Evolutionary conservation across 1,139 yeast genomes (phyloP).

Genomic region (Saccharomyces hybrid): DNA sequence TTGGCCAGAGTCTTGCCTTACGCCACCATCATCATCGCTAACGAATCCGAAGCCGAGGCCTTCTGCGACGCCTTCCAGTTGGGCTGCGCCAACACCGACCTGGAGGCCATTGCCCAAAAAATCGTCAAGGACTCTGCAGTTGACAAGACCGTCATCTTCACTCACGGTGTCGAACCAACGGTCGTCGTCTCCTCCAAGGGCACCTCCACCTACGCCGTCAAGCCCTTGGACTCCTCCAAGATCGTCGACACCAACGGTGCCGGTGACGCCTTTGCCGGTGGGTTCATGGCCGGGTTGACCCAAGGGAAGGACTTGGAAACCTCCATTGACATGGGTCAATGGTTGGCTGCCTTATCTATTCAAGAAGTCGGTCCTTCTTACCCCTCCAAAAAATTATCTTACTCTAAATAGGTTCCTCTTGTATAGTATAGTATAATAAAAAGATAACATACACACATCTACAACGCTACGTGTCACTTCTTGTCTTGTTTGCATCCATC

Average conservation of each 20-base stretch:
- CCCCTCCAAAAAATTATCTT: slow-evolving; percentile 58
- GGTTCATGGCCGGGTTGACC: slow-evolving; percentile 85
- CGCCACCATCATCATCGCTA: slow-evolving; percentile 88
- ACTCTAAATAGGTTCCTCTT: slow-evolving; percentile 4
- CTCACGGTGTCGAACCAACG: slow-evolving; percentile 90
- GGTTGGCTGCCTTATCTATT: slow-evolving; percentile 89
- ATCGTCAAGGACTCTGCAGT: slow-evolving; percentile 56
- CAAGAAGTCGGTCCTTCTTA: slow-evolving; percentile 92
- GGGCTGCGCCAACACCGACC: slow-evolving; percentile 46
- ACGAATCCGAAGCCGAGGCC: slow-evolving; percentile 94
- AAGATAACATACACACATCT: not conserved
- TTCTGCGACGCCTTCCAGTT: slow-evolving; percentile 79
- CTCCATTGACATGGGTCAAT: slow-evolving; percentile 82
- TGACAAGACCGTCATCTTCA: slow-evolving; percentile 80
- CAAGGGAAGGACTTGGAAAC: slow-evolving; percentile 57
- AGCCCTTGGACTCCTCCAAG: slow-evolving; percentile 55
- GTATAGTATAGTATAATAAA: not conserved
- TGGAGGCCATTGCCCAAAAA: slow-evolving; percentile 70
- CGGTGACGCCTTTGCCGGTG: slow-evolving; percentile 98
- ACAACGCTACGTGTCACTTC: not conserved
- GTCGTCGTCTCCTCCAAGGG: slow-evolving; percentile 50
- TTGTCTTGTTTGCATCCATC: not conserved
- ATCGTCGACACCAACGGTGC: slow-evolving; percentile 96
- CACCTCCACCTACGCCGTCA: slow-evolving; percentile 55
- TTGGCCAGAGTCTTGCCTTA: slow-evolving; percentile 74